Percentiles rank a stretch among this genome's conserved stretches.
These are phyloP conservation scores for Effrenium voratum DNA, from an alignment of 73 alveolate species.

Conservation along the genomic window DNA sequence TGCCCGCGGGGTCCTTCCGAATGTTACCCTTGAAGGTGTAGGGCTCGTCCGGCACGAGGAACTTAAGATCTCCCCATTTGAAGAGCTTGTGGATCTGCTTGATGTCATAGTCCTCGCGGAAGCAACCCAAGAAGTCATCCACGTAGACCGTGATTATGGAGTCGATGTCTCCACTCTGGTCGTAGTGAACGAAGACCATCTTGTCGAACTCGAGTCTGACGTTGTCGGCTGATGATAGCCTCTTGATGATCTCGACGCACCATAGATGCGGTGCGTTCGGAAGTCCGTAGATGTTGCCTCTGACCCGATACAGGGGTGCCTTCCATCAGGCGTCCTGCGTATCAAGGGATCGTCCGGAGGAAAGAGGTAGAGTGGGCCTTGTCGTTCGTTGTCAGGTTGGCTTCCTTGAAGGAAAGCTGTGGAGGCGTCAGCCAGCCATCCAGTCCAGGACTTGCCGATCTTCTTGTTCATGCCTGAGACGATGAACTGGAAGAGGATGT, in stretches of 20 bases:
- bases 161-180: neutral
- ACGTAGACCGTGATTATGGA: neutral
- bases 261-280: neutral
- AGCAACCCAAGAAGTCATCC: constrained; percentile 7
- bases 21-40: constrained; percentile 37
- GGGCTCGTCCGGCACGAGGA: neutral
- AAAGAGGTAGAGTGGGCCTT: neutral
- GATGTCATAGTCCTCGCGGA: neutral
- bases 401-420: constrained; percentile 37
- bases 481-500: too few species aligned
- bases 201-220: neutral
- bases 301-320: neutral
- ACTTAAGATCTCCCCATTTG: neutral
- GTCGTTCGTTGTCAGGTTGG: constrained; percentile 32
- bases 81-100: neutral
- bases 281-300: neutral
- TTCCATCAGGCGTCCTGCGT: neutral
- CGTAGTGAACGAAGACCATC: neutral
- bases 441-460: neutral
- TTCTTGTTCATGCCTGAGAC: neutral
- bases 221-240: neutral
- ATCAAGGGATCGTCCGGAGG: constrained; percentile 7
- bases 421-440: constrained; percentile 15
- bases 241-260: neutral
- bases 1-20: neutral